phyloP scores from a whole-genome alignment of 306 rosid genomes.

The Canavalia gladiata region DNA sequence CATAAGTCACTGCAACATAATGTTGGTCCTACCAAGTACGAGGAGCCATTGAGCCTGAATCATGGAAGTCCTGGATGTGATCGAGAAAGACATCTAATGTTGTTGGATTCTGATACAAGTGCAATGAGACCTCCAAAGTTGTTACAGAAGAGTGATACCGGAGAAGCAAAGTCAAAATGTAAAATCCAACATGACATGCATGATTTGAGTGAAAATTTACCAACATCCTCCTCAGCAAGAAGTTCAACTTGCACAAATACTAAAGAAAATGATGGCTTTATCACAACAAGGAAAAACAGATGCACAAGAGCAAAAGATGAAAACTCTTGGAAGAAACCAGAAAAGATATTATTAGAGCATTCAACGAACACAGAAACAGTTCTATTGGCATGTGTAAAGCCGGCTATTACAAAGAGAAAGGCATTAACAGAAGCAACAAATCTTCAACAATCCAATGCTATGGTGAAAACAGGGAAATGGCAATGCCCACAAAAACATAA shows the following conservation, averaged over 20 bases:
- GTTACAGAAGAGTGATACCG: conserved; percentile 15
- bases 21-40: conserved; percentile 41
- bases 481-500: conserved; percentile 81
- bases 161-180: conserved; percentile 37
- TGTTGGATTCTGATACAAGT: conserved; percentile 33
- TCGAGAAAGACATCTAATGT: conserved; percentile 33
- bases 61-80: conserved; percentile 38
- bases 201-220: conserved; percentile 19
- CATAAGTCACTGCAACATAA: conserved; percentile 43
- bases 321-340: conserved; percentile 48
- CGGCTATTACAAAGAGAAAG: conserved; percentile 55
- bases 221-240: conserved; percentile 39
- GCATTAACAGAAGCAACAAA: conserved; percentile 78
- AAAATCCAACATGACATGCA: conserved; percentile 42
- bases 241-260: conserved; percentile 49
- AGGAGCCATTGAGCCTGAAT: conserved; percentile 35
- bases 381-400: conserved; percentile 42
- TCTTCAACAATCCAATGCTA: conserved; percentile 47
- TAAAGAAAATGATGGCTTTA: conserved; percentile 68
- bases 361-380: conserved; percentile 37
- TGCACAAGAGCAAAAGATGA: conserved; percentile 41
- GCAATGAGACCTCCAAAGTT: conserved; percentile 35
- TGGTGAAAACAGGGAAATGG: conserved; percentile 82
- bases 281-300: conserved; percentile 63
- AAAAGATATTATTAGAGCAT: conserved; percentile 27